Conservation (phyloP, 2,329 filamentous ascomycete species). For the Leptographium lundbergii region DNA sequence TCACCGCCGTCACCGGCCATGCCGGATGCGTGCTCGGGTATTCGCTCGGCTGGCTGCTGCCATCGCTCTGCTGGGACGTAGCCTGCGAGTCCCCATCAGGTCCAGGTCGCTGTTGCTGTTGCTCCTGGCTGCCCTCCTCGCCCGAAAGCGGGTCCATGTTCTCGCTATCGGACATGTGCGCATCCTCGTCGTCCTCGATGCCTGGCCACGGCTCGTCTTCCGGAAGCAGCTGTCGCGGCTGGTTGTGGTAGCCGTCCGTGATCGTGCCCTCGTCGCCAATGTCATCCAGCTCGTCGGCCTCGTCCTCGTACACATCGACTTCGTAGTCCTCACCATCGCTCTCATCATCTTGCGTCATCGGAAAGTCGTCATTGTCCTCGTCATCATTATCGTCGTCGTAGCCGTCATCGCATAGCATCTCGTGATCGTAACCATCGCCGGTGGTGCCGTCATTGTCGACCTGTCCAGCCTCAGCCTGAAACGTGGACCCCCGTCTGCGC, state of each 20-base stretch:
- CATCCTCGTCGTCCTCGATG: conserved; percentile 30
- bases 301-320: conserved; percentile 19
- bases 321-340: conserved; percentile 18
- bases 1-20: neutral
- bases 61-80: neutral
- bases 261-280: conserved; percentile 5
- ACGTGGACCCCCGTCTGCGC: conserved; percentile 8
- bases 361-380: conserved; percentile 14
- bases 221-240: conserved; percentile 19
- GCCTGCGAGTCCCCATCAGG: neutral
- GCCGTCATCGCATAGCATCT: conserved; percentile 8
- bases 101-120: neutral
- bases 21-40: conserved; percentile 39
- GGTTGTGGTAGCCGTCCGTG: neutral
- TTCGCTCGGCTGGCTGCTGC: conserved; percentile 41
- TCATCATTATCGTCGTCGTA: conserved; percentile 13
- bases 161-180: conserved; percentile 32
- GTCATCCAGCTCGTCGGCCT: conserved; percentile 10
- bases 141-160: conserved; percentile 32
- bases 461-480: conserved; percentile 16
- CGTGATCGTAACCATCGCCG: conserved; percentile 11
- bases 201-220: conserved; percentile 46
- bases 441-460: conserved; percentile 15
- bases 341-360: conserved; percentile 23
- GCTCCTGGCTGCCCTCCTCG: neutral